Conservation (phyloP, 306 rosid species). For the Pterocarpus santalinus region DNA sequence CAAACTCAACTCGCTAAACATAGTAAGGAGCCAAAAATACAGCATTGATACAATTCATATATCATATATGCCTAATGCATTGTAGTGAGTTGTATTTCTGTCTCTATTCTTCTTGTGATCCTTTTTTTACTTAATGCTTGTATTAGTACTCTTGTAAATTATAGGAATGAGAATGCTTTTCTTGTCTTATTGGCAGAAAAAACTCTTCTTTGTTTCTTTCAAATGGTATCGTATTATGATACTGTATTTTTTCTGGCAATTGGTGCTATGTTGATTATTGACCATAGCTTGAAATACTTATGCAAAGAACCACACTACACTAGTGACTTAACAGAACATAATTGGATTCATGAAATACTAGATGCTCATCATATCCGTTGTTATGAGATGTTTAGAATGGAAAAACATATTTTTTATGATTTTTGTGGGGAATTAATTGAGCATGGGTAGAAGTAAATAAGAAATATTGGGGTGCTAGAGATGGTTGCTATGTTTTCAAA, state of each 20-base stretch:
- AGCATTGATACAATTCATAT: too few species aligned
- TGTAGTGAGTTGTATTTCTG: too few species aligned
- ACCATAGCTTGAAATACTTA: background rate
- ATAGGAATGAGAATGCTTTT: too few species aligned
- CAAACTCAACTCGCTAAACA: too few species aligned
- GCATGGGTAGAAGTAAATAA: background rate
- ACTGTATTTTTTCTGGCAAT: background rate
- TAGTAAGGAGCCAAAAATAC: too few species aligned
- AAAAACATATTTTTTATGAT: background rate
- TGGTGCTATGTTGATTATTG: background rate
- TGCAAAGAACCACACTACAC: background rate
- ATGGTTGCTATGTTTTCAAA: conserved; percentile 9
- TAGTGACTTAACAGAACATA: background rate
- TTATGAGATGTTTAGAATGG: too few species aligned
- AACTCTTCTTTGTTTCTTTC: background rate
- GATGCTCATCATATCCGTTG: background rate
- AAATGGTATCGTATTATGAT: background rate
- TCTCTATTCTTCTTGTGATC: too few species aligned
- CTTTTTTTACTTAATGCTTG: too few species aligned
- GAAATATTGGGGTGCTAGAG: background rate
- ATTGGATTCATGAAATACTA: background rate
- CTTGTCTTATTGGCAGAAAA: too few species aligned
- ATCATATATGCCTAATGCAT: too few species aligned
- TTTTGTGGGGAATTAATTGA: background rate
- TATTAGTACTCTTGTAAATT: too few species aligned